Evolutionary conservation across 73 alveolate genomes (phyloP), one percentile per base, ranked within the genome.

Genomic region (Vitrella brassicaformis): DNA sequence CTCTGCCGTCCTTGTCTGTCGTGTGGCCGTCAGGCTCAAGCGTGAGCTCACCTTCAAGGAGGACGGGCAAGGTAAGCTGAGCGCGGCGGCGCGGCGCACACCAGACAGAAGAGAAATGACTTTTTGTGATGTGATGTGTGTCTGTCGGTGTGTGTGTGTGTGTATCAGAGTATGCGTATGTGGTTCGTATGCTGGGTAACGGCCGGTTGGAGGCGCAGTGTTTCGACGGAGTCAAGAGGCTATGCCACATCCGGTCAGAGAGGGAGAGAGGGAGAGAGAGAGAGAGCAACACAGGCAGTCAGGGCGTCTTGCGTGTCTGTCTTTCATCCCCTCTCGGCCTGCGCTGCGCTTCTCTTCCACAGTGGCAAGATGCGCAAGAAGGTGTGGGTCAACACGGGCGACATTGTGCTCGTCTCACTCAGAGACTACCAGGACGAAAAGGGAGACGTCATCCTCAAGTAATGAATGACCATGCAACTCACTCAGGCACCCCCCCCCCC

Each of bases 371-470:
- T 88, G 94, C 39, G 94, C 66, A 88, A 84, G 83, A 88, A 87
- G 86, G 86, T 81, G 28, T 88, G 94, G 94, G 75, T 87, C 67
- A 89, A 88, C 66, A 86, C 84, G 78, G 94, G 94, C 28, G 94
- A 88, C 86, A 84, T 88, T 26, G 86, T 88, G 39, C 72, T 88
- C 67, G 94, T 88, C 25, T 84, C 91, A 1, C 75, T 84, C 28
- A 80, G 91, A 30, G 94, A 88, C 70, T 88, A 77, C 64, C 91
- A 88, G 72, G 91, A 86, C 25, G 94, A 88, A 71, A 88, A 88
- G 83, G 88, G 94, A 67, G 94, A 88, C 73, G 84, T 88, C 78
- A 85, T 88, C 39, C 85, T 82, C 66, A 88, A 88, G 73, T 76
- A 76, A 19, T 45, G 19, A 45, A 19, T 19, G 8, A 19, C 25